phyloP scores from a whole-genome alignment of 208 protist genomes.

The Trypanosoma platydactyli region DNA sequence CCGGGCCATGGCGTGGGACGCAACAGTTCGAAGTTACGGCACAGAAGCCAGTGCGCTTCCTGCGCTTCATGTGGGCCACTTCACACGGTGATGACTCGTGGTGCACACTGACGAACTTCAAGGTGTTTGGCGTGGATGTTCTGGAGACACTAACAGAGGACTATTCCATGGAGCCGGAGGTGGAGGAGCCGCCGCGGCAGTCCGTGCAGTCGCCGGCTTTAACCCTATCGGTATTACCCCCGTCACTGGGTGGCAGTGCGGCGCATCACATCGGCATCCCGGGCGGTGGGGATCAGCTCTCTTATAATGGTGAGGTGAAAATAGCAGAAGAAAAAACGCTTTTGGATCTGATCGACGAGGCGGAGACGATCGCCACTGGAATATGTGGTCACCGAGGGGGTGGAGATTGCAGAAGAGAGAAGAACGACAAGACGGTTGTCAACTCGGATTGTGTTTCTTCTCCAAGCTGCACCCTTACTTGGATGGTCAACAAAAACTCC shows the following conservation, averaged over 20 bases:
- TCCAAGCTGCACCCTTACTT: neutral
- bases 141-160: constrained; percentile 40
- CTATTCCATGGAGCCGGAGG: constrained; percentile 17
- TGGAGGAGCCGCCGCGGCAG: constrained; percentile 12
- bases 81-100: constrained; percentile 34
- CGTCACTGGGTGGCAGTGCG: neutral
- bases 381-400: neutral
- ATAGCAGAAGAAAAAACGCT: neutral
- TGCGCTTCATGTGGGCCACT: constrained; percentile 39
- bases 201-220: neutral
- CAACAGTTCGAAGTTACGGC: constrained; percentile 34
- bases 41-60: constrained; percentile 38
- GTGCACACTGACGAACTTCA: constrained; percentile 42
- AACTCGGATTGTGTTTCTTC: too few relatives aligned
- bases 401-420: neutral
- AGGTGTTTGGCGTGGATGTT: constrained; percentile 38
- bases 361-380: neutral
- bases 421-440: neutral
- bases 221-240: neutral
- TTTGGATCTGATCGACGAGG: neutral
- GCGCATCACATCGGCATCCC: neutral
- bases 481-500: neutral
- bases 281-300: neutral
- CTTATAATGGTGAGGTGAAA: neutral
- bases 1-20: constrained; percentile 27